These are phyloP conservation scores for Teratosphaeria pseudoeucalypti DNA, from an alignment of 2,329 filamentous ascomycete species.

Conservation along the genomic window DNA sequence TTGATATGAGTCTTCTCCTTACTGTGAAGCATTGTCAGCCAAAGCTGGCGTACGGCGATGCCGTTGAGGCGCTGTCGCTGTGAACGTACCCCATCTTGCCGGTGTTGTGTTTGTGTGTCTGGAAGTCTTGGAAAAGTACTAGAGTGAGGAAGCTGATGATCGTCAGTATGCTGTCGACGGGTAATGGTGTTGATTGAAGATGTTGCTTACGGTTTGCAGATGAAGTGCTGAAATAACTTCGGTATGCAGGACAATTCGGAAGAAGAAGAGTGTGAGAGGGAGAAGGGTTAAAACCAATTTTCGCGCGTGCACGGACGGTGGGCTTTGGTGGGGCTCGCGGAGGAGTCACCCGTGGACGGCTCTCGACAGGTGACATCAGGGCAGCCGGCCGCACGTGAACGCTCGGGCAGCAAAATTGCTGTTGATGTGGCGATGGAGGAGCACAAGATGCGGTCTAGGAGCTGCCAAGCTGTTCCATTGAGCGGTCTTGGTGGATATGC, in stretches of 20 bases:
- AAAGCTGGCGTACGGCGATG: not conserved
- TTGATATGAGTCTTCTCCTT: constrained; percentile 90
- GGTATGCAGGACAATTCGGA: not conserved
- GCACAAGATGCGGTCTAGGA: not conserved
- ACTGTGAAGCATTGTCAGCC: constrained; percentile 39
- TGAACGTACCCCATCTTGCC: not conserved
- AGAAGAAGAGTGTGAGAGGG: not conserved
- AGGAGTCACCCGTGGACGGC: not conserved
- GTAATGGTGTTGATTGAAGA: not conserved
- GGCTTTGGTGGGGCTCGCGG: not conserved
- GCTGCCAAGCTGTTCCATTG: not conserved
- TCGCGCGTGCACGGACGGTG: not conserved
- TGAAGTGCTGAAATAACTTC: not conserved
- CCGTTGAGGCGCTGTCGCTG: not conserved
- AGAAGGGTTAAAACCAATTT: not conserved
- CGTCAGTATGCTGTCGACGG: not conserved
- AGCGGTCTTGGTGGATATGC: not conserved
- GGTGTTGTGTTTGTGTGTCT: not conserved
- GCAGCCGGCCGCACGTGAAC: not conserved
- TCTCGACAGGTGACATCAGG: not conserved
- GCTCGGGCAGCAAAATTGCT: not conserved
- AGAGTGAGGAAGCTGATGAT: not conserved
- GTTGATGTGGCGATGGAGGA: not conserved
- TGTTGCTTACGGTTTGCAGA: not conserved
- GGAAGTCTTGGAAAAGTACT: not conserved